Conservation (phyloP, 495 filamentous ascomycete genomes). For the Aspergillus incahuasiensis region DNA sequence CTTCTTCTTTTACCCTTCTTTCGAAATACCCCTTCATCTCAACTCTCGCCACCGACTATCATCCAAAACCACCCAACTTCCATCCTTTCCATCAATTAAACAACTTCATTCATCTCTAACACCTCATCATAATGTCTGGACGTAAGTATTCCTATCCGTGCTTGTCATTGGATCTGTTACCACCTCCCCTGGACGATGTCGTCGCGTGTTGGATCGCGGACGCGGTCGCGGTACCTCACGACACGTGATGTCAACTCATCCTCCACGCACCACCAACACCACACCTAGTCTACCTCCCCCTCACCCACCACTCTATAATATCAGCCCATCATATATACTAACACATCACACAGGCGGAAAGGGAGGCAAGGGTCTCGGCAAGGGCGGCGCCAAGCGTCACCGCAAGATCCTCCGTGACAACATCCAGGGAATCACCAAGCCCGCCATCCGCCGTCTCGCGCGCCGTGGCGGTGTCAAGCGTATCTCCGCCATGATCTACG, state of each 20-base stretch:
- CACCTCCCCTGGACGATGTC: neutral
- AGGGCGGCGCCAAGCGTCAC: slow-evolving; percentile 98
- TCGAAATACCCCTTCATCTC: slow-evolving; percentile 10
- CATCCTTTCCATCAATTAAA: slow-evolving; percentile 30
- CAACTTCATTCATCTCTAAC: slow-evolving; percentile 16
- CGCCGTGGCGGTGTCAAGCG: slow-evolving; percentile 62
- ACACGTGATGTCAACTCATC: slow-evolving; percentile 17
- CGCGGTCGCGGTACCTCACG: neutral
- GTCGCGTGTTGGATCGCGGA: slow-evolving; percentile 8
- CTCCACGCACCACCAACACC: no score
- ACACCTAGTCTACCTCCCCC: neutral
- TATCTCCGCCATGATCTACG: slow-evolving; percentile 67
- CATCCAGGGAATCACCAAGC: slow-evolving; percentile 84
- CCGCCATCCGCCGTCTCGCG: slow-evolving; percentile 64
- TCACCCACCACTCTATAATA: neutral
- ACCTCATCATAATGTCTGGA: slow-evolving; percentile 78
- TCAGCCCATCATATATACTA: slow-evolving; percentile 2
- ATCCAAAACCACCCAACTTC: slow-evolving; percentile 14
- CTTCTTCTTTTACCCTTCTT: slow-evolving; percentile 20
- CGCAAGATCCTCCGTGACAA: slow-evolving; percentile 99
- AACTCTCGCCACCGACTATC: slow-evolving; percentile 15
- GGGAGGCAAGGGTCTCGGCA: slow-evolving; percentile 79
- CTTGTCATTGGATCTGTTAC: neutral
- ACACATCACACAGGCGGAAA: slow-evolving; percentile 64
- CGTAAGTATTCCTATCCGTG: slow-evolving; percentile 71